phyloP scores from a whole-genome alignment of 306 rosid species.

The Dalbergia oliveri region DNA sequence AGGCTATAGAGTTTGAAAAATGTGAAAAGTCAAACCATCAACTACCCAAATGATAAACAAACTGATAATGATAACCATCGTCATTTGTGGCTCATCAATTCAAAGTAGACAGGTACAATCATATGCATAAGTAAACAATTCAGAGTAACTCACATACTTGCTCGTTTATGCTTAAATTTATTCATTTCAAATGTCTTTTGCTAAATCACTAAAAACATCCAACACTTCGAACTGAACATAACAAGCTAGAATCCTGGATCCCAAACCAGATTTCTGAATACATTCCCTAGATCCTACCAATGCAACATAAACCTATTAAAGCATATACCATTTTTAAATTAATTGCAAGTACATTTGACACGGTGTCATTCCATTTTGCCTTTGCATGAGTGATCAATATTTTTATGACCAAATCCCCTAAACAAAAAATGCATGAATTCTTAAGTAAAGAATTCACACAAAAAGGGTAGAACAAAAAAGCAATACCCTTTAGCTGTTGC shows the following conservation, averaged over 20 bases:
- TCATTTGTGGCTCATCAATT: conserved; percentile 9
- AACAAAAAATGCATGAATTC: conserved; percentile 16
- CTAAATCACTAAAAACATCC: conserved; percentile 23
- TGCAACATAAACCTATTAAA: conserved; percentile 27
- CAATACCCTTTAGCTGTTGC: conserved; percentile 81
- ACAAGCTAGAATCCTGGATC: conserved; percentile 13
- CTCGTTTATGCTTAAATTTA: conserved; percentile 5
- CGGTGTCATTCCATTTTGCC: conserved; percentile 9
- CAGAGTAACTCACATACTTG: conserved; percentile 31
- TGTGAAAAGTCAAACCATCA: conserved; percentile 8
- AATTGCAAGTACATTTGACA: conserved; percentile 17
- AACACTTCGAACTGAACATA: conserved; percentile 27
- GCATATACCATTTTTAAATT: conserved; percentile 21
- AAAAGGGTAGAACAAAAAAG: conserved; percentile 38
- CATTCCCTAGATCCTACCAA: conserved; percentile 32
- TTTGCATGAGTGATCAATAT: neutral
- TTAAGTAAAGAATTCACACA: conserved; percentile 34
- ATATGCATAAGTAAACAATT: conserved; percentile 32
- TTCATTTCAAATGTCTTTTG: conserved; percentile 9
- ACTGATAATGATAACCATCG: conserved; percentile 15
- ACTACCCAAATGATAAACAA: conserved; percentile 29
- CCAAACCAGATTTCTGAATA: conserved; percentile 24
- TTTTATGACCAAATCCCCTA: conserved; percentile 28
- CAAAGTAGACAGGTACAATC: neutral
- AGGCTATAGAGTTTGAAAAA: conserved; percentile 10